Percentiles rank a stretch among this genome's conserved stretches.
phyloP scores from a whole-genome alignment of 2,329 filamentous ascomycete species.

The Calonectria hawksworthii region DNA sequence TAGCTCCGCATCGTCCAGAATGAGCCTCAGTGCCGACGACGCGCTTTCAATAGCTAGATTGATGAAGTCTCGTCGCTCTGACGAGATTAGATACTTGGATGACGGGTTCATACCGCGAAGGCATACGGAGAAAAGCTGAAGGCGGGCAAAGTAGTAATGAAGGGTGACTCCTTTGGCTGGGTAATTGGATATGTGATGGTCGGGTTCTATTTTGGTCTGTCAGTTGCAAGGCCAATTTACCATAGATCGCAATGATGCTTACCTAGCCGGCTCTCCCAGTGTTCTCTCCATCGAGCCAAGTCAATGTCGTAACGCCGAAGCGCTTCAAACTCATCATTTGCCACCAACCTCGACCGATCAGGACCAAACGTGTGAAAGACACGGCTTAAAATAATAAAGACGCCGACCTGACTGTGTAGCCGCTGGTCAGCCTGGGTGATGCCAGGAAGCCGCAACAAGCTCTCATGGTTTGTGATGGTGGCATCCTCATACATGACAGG shows the following conservation, averaged over 20 bases:
- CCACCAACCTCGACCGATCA: slow-evolving; percentile 59
- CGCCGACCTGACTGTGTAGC: slow-evolving; percentile 70
- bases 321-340: slow-evolving; percentile 51
- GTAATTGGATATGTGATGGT: slow-evolving; percentile 61
- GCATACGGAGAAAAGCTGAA: slow-evolving; percentile 64
- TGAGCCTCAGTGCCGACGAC: slow-evolving; percentile 46
- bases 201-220: slow-evolving; percentile 51
- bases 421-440: slow-evolving; percentile 68
- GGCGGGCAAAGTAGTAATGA: slow-evolving; percentile 64
- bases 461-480: slow-evolving; percentile 69
- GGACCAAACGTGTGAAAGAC: slow-evolving; percentile 71
- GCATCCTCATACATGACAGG: slow-evolving; percentile 71
- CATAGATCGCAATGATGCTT: slow-evolving; percentile 30
- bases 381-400: slow-evolving; percentile 72
- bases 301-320: slow-evolving; percentile 47
- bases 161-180: slow-evolving; percentile 64
- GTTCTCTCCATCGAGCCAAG: slow-evolving; percentile 52
- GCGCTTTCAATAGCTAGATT: slow-evolving; percentile 55
- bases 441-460: slow-evolving; percentile 63
- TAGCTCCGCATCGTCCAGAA: slow-evolving; percentile 49
- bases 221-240: neutral
- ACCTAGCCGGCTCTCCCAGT: slow-evolving; percentile 54
- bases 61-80: slow-evolving; percentile 60
- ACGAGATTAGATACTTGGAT: slow-evolving; percentile 57
- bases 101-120: slow-evolving; percentile 52